A percentile compares a stretch with the other conserved stretches of the same genome.
Evolutionary conservation across 306 rosid species (phyloP).

Genomic region (Rosa multiflora): DNA sequence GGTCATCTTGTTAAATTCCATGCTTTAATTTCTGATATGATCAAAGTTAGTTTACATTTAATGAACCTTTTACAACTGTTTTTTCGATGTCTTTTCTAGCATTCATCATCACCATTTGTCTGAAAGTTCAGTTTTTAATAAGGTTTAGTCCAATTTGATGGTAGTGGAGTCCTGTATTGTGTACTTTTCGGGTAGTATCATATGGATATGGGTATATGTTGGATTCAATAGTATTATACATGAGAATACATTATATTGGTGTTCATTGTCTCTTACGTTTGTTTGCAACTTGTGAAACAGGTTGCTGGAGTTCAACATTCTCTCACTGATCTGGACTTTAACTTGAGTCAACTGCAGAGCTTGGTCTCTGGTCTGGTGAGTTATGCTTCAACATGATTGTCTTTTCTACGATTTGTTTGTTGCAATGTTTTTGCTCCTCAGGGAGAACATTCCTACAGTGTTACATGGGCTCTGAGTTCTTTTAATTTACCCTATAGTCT

Average conservation of each 20-base stretch:
- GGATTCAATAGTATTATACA: not conserved
- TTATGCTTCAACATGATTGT: conserved; percentile 14
- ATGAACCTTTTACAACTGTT: not conserved
- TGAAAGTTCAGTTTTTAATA: not conserved
- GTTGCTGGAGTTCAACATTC: conserved; percentile 67
- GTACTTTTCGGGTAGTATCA: not conserved
- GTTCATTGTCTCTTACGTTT: conserved; percentile 8
- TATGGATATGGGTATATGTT: not conserved
- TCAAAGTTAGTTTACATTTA: not conserved
- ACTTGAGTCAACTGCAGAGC: conserved; percentile 53
- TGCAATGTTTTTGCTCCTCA: not conserved
- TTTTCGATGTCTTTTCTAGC: not conserved
- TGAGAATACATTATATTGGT: not conserved
- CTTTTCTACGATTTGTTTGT: not conserved
- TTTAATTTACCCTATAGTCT: not conserved
- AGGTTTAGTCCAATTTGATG: not conserved
- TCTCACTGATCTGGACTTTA: conserved; percentile 50
- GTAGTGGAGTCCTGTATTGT: not conserved
- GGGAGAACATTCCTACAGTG: not conserved
- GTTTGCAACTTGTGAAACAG: conserved; percentile 47
- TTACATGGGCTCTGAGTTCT: not conserved
- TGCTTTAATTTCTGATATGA: not conserved
- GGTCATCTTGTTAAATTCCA: not conserved
- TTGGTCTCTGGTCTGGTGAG: conserved; percentile 77
- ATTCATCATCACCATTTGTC: not conserved